These are phyloP conservation scores for Alloteropsis semialata DNA, from an alignment of 176 grass and related monocot genomes.

Conservation along the genomic window DNA sequence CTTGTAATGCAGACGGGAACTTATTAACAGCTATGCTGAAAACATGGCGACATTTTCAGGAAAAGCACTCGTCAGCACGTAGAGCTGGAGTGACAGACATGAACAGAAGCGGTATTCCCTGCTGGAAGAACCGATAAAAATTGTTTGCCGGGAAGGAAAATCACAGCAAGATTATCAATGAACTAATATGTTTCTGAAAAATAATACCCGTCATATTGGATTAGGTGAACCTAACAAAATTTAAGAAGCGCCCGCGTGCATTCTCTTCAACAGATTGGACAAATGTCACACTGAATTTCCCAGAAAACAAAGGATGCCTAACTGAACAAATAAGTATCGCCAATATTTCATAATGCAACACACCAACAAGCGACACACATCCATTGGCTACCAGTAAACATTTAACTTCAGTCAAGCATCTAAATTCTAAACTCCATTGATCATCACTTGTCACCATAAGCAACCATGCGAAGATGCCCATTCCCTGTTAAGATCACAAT, in stretches of 20 bases:
- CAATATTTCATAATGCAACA: not conserved
- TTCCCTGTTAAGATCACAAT: not conserved
- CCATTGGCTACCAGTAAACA: not conserved
- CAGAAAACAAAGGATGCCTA: not conserved
- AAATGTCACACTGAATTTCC: not conserved
- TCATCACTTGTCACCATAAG: slow-evolving; percentile 3
- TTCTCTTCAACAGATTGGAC: not conserved
- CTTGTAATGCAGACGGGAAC: not conserved
- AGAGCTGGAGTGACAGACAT: not conserved
- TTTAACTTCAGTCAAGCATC: not conserved
- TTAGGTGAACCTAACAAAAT: not conserved
- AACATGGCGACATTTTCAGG: not conserved
- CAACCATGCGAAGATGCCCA: too few species aligned
- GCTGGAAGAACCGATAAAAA: not conserved
- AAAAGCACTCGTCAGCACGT: not conserved
- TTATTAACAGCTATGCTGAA: not conserved
- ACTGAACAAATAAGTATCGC: not conserved
- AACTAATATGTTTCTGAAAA: not conserved
- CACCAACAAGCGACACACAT: not conserved
- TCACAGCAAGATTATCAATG: not conserved
- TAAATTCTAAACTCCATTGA: not conserved
- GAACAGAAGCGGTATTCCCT: not conserved
- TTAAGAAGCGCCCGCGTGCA: not conserved
- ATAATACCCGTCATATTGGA: not conserved
- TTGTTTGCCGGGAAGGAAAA: not conserved